Evolutionary conservation across 345 rosid genomes (phyloP), one percentile per base, ranked within the genome.

Genomic region (Melastoma malabathricum): DNA sequence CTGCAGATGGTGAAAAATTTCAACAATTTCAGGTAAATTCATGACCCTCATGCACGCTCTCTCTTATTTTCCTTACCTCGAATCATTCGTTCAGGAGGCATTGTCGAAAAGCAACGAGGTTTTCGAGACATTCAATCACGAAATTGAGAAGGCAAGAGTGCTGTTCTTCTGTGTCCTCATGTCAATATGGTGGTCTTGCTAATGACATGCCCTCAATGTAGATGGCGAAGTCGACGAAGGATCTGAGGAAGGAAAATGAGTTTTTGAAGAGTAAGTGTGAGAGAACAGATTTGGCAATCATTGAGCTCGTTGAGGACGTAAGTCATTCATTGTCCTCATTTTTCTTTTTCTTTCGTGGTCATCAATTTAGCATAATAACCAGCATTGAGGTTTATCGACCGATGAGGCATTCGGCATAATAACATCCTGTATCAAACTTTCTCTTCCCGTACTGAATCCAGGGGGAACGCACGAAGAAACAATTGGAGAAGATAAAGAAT

Each of bases 281-380:
- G 72, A 90, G 66, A 58, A 76, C 94, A 19, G 94, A 86, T 60
- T 46, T 76, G 44, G 78, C 84, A 45, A 89, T 86, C 34, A 75
- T 80, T 53, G 77, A 80, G 62, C 92, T 90, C 25, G 85, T 90
- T 43, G 96, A 82, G 65, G 94, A 86, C 89, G 98, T 90, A 74
- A 47, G 48, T 23, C 52, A 55, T 34, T 34, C 41, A 8, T 34
- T 22, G 25, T 22, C 22, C 6, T 46, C 20, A 52, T 10, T 5
- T 44, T 4, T 44, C 18, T 43, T 14, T 17, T 55, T 54, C 22
- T n/a, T 31, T 16, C 5, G 29, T 48, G 25, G 23, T 23, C 0
- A 6, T 46, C 39, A 17, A 55, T 44, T 34, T 34, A 8, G 41
- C 12, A 9, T 34, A 34, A 34, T 34, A 34, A 0, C 12, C 2